A percentile compares a stretch with the other conserved stretches of the same genome.
phyloP scores from a whole-genome alignment of 2,329 filamentous ascomycete species.

The Hymenoscyphus albidus region DNA sequence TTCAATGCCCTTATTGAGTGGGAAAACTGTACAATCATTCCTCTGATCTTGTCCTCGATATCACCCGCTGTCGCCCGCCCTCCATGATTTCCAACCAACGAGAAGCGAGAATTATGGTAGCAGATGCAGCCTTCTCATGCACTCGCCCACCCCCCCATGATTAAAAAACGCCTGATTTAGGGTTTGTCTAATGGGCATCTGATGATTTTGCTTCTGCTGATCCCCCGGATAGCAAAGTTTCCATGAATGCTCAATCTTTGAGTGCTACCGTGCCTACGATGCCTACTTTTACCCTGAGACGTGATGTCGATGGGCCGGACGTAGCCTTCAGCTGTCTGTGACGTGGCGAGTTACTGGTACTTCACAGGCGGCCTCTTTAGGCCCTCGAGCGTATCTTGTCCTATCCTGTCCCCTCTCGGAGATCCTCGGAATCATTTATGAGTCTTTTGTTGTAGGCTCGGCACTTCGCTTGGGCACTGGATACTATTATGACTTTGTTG shows the following conservation, averaged over 20 bases:
- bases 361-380: neutral
- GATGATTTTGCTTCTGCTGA: conserved; percentile 1
- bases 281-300: neutral
- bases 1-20: neutral
- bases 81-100: neutral
- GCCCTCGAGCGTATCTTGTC: neutral
- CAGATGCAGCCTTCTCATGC: neutral
- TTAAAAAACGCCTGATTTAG: neutral
- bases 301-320: neutral
- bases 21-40: neutral
- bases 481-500: neutral
- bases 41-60: neutral
- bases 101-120: neutral
- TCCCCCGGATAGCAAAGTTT: neutral
- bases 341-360: conserved; percentile 1
- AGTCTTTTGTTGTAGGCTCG: neutral
- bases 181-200: neutral
- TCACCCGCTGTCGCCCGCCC: neutral
- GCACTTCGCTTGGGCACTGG: neutral
- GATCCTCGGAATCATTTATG: neutral
- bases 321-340: neutral
- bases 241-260: neutral
- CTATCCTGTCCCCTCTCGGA: neutral
- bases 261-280: neutral
- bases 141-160: neutral